A percentile compares a stretch with the other conserved stretches of the same genome.
Evolutionary conservation across 2,329 filamentous ascomycete genomes (phyloP).

Genomic region (Fusarium secorum): DNA sequence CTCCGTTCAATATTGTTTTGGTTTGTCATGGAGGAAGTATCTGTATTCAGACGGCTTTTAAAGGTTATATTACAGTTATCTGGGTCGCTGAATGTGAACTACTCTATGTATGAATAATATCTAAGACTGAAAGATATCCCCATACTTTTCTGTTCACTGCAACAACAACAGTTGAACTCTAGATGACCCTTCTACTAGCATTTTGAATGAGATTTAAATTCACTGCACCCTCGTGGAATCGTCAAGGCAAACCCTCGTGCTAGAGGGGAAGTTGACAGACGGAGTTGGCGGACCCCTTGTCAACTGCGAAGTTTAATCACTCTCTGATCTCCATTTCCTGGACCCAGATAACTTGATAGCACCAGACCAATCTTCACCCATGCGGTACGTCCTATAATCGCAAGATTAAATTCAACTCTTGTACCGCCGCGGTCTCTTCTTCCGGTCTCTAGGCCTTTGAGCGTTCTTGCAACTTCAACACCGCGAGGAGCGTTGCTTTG

Average conservation of each 20-base stretch:
- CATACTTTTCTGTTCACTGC: neutral
- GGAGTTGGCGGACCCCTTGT: neutral
- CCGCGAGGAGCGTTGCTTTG: accelerated
- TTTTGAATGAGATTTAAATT: accelerated
- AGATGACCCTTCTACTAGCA: accelerated
- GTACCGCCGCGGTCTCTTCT: neutral
- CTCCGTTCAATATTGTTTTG: neutral
- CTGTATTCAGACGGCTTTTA: neutral
- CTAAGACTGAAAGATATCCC: neutral
- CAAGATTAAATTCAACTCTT: neutral
- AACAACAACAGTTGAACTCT: neutral
- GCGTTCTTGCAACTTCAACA: neutral
- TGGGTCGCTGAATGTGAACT: neutral
- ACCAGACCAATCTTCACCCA: neutral
- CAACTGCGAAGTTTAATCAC: accelerated
- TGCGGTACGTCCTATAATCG: accelerated
- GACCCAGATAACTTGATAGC: neutral
- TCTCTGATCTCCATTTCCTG: neutral
- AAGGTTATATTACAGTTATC: neutral
- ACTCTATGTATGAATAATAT: neutral
- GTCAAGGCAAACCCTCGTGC: neutral
- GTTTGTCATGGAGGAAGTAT: neutral
- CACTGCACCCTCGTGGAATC: neutral
- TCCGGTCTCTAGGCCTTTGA: neutral
- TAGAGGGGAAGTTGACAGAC: neutral